phyloP scores from a whole-genome alignment of 2,329 filamentous ascomycete species.

The Cadophora malorum region DNA sequence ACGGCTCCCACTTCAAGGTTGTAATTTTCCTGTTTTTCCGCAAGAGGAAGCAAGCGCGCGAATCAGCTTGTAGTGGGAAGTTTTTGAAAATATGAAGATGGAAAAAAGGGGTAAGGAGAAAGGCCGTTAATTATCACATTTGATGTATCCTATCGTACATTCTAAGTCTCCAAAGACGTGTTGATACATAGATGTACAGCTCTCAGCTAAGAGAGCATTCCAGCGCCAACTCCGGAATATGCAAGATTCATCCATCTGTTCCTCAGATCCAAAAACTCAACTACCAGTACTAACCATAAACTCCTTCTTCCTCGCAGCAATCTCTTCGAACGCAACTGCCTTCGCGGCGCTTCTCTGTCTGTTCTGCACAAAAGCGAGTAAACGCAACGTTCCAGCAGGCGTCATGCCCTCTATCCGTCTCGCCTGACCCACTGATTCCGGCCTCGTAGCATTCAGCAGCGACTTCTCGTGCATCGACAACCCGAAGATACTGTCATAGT shows the following conservation, averaged over 20 bases:
- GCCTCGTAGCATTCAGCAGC: conserved; percentile 71
- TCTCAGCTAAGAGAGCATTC: not conserved
- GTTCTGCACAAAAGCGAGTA: conserved; percentile 65
- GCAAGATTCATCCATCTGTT: not conserved
- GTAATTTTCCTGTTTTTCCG: not conserved
- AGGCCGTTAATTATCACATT: not conserved
- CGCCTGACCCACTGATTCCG: conserved; percentile 89
- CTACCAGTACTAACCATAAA: conserved; percentile 23
- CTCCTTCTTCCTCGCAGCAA: conserved; percentile 30
- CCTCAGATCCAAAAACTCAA: not conserved
- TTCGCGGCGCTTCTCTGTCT: conserved; percentile 32
- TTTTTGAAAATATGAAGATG: not conserved
- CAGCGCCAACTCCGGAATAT: not conserved
- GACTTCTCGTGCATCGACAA: conserved; percentile 81
- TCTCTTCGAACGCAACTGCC: conserved; percentile 32
- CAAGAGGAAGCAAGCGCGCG: not conserved
- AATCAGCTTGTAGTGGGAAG: not conserved
- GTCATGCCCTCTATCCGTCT: conserved; percentile 83
- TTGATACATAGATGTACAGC: conserved; percentile 6
- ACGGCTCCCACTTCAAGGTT: not conserved
- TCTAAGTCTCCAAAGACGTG: not conserved
- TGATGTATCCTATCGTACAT: not conserved
- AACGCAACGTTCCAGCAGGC: conserved; percentile 62
- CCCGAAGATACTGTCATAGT: conserved; percentile 77
- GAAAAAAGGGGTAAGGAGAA: not conserved